A percentile compares a stretch with the other conserved stretches of the same genome.
phyloP scores from a whole-genome alignment of 352 stramenopile species.

The Globisporangium orthogonon region DNA sequence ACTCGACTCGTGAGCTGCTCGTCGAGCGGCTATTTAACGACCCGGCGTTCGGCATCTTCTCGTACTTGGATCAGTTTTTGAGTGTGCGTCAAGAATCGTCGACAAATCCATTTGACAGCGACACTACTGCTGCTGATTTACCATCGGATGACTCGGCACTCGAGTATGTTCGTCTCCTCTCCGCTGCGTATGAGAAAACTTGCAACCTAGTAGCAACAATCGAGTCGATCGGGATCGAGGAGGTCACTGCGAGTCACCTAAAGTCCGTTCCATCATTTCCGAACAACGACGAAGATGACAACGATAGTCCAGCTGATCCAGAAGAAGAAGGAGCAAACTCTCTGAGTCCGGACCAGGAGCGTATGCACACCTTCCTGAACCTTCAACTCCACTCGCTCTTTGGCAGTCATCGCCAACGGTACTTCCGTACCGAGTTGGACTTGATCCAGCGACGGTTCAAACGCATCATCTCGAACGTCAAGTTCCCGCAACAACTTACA shows the following conservation, averaged over 20 bases:
- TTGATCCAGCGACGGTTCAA: conserved; percentile 46
- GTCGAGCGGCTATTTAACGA: conserved; percentile 75
- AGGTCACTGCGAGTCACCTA: no score
- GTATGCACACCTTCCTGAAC: conserved; percentile 64
- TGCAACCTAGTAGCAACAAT: conserved; percentile 43
- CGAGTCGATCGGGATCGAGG: conserved; percentile 23
- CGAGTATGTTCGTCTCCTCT: conserved; percentile 64
- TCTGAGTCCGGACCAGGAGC: conserved; percentile 15
- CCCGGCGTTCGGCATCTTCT: conserved; percentile 71
- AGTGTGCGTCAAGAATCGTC: conserved; percentile 22
- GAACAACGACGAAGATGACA: not conserved
- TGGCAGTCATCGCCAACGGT: conserved; percentile 59
- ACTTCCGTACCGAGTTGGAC: conserved; percentile 61
- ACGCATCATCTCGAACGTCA: conserved; percentile 28
- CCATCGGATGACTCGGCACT: conserved; percentile 14
- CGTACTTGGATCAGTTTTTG: conserved; percentile 67
- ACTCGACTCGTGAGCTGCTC: conserved; percentile 54
- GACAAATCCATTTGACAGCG: conserved; percentile 1
- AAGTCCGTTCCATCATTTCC: not conserved
- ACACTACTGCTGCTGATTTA: not conserved
- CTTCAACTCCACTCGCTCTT: conserved; percentile 80
- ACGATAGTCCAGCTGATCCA: not conserved
- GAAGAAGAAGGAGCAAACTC: conserved; percentile 3
- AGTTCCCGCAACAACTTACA: conserved; percentile 41
- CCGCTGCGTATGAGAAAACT: conserved; percentile 58